Base-by-base conservation (phyloP, 495 filamentous ascomycete genomes). In the Neurospora tetrasperma region DNA sequence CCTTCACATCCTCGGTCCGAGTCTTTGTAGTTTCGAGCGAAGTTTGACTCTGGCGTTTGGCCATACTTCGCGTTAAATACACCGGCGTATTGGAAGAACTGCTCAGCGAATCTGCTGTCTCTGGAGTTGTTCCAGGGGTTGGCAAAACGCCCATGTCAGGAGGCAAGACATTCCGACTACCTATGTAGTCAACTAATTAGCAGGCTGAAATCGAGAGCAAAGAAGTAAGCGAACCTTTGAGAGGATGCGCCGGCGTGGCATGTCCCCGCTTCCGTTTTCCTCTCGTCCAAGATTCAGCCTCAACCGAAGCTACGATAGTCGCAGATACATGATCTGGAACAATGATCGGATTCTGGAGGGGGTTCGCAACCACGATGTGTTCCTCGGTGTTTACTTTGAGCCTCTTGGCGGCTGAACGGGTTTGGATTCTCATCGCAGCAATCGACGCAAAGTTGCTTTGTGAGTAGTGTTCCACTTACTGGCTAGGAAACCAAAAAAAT, bases 111-210 rank as follows among this genome's bases (percentile, higher is more conserved):
- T 66, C 2, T 27, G 31, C 5, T 10, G 6, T 1, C 27, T 62
- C 14, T 35, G 27, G 27, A 31, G 27, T 66, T 66, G 14, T 66
- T 9, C 5, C 23, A 35, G 54, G 31, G 1, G 14, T 18, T 66
- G 12, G 27, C 54, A 35, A 18, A 71, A 71, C 27, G 1, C 84
- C 84, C 78, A 86, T 79, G 16, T 80, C 80, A 75, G 85, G 85
- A 3, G 81, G 82, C 14, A 86, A 73, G 16, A 75, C 74, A 16
- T 66, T 7, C 11, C 12, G 2, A 62, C 23, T 6, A 62, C 27
- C 54, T 66, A 66, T 35, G 14, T 8, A 8, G 27, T 59, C 48
- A 59, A 27, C 20, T 31, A 1, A 20, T 59, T 59, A 59, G 48
- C 48, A 59, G 20, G 48, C 1, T 59, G 11, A 27, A 27, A 27